Percentiles rank a stretch among this genome's conserved stretches.
phyloP scores from a whole-genome alignment of 768 basidiomycete genomes.

The Termitomyces titanicus region DNA sequence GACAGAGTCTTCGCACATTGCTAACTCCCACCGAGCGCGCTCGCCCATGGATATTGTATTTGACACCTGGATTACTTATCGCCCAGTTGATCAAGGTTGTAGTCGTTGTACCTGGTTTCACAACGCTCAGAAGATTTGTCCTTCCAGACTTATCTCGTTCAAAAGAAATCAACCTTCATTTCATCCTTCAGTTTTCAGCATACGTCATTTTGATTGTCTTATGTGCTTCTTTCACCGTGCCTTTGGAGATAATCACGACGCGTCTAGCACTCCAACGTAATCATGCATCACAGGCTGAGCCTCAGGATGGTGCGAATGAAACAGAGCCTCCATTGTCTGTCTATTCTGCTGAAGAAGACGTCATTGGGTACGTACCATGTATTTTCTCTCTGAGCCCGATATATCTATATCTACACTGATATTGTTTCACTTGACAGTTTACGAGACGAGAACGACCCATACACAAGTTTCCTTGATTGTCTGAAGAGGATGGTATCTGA shows the following conservation, averaged over 20 bases:
- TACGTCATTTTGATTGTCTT: conserved; percentile 43
- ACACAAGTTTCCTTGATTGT: conserved; percentile 68
- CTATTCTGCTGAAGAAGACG: conserved; percentile 8
- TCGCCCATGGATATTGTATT: conserved; percentile 72
- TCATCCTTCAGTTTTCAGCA: neutral
- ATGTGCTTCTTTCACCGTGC: conserved; percentile 57
- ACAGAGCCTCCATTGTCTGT: neutral
- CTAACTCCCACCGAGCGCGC: conserved; percentile 76
- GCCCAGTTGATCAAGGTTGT: conserved; percentile 43
- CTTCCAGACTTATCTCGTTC: conserved; percentile 2
- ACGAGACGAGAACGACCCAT: conserved; percentile 73
- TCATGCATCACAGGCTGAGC: conserved; percentile 56
- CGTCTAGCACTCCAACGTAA: conserved; percentile 80
- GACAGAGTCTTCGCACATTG: conserved; percentile 61
- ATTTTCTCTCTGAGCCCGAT: too few species aligned
- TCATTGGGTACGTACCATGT: conserved; percentile 7
- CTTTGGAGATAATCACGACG: conserved; percentile 73
- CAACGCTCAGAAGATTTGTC: neutral
- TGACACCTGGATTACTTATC: conserved; percentile 70
- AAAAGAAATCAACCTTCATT: neutral
- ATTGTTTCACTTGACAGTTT: conserved; percentile 35
- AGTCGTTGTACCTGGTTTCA: conserved; percentile 27
- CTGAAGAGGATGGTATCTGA: conserved; percentile 70
- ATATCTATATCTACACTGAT: too few species aligned
- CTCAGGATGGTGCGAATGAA: conserved; percentile 10